Evolutionary conservation across 1,139 yeast genomes (phyloP).

Genomic region (Geotrichum restrictum): DNA sequence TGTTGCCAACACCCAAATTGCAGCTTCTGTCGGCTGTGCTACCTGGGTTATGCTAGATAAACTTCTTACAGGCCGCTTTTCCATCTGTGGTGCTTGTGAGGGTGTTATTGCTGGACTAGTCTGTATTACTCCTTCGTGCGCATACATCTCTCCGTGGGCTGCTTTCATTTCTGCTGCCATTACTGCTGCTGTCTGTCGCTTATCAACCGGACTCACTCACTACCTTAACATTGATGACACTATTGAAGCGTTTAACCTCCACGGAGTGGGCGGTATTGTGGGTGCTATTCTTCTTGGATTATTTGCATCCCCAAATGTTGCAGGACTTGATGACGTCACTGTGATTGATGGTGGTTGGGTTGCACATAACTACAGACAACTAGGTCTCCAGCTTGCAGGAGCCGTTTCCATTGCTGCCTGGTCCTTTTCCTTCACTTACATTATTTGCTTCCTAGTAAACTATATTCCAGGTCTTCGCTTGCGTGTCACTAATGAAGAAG

Average conservation of each 20-base stretch:
- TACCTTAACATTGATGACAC: constrained; percentile 82
- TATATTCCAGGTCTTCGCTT: constrained; percentile 78
- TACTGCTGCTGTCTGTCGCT: constrained; percentile 82
- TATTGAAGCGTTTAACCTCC: constrained; percentile 93
- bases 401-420: constrained; percentile 71
- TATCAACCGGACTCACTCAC: constrained; percentile 82
- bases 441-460: constrained; percentile 70
- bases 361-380: constrained; percentile 82
- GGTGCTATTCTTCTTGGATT: constrained; percentile 84
- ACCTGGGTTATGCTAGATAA: constrained; percentile 90
- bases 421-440: constrained; percentile 67
- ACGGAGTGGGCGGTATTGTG: constrained; percentile 91
- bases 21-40: constrained; percentile 86
- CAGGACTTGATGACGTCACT: constrained; percentile 77
- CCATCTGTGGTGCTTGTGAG: constrained; percentile 91
- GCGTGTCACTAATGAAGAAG: constrained; percentile 79
- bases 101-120: constrained; percentile 94
- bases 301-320: constrained; percentile 80
- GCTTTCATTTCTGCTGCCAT: constrained; percentile 77
- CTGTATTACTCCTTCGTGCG: constrained; percentile 96
- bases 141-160: constrained; percentile 87
- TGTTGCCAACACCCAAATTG: constrained; percentile 82
- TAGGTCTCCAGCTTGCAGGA: constrained; percentile 85
- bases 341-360: constrained; percentile 90
- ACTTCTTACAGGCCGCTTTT: constrained; percentile 83